Percentiles rank a stretch among this genome's conserved stretches.
Evolutionary conservation across 345 rosid species (phyloP).

Genomic region (Geranium rotundifolium): DNA sequence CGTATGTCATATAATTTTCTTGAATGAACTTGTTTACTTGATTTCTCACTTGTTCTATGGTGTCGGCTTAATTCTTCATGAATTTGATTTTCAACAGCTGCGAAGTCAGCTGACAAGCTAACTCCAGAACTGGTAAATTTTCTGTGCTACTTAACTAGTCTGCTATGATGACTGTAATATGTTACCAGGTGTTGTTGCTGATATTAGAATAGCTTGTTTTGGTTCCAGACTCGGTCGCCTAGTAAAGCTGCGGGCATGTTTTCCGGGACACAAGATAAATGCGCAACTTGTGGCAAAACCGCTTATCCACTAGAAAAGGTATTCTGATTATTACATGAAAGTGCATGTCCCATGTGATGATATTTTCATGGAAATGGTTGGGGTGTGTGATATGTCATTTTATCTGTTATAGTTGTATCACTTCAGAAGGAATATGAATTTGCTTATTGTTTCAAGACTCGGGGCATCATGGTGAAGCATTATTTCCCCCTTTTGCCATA

Average conservation of each 20-base stretch:
- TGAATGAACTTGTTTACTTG: slow-evolving; percentile 4
- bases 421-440: not conserved
- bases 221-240: slow-evolving; percentile 75
- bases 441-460: not conserved
- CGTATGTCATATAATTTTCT: slow-evolving; percentile 39
- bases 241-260: slow-evolving; percentile 94
- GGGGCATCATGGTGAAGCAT: no score
- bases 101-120: slow-evolving; percentile 76
- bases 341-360: no score
- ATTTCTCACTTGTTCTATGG: slow-evolving; percentile 6
- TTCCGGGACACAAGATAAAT: slow-evolving; percentile 95
- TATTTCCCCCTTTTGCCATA: no score
- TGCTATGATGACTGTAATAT: not conserved
- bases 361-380: not conserved
- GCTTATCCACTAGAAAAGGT: slow-evolving; percentile 99
- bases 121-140: slow-evolving; percentile 72
- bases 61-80: slow-evolving; percentile 14
- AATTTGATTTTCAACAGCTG: slow-evolving; percentile 50
- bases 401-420: not conserved
- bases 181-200: slow-evolving; percentile 9
- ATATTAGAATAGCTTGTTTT: slow-evolving; percentile 18
- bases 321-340: not conserved
- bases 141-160: slow-evolving; percentile 8
- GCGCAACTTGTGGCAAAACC: slow-evolving; percentile 92
- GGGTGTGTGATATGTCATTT: not conserved